Evolutionary conservation across 768 basidiomycete species (phyloP).

Genomic region (Tremella yokohamensis): DNA sequence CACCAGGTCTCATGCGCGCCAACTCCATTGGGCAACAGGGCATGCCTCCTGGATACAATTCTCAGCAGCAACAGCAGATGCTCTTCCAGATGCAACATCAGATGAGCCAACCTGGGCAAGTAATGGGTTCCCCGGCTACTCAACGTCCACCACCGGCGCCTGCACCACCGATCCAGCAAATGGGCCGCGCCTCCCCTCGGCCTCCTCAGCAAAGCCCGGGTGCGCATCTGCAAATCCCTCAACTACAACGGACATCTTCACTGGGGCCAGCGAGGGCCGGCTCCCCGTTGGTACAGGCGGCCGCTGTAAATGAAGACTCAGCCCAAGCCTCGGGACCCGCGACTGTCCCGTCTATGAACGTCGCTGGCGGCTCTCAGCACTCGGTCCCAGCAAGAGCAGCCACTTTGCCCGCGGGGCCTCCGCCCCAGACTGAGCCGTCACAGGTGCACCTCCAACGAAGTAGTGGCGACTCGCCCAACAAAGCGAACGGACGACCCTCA

Average conservation of each 20-base stretch:
- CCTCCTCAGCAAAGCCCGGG: background rate
- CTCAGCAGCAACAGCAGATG: constrained; percentile 8
- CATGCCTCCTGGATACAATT: background rate
- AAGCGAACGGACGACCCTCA: background rate
- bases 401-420: background rate
- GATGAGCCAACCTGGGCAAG: background rate
- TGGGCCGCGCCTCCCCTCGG: background rate
- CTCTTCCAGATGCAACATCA: constrained; percentile 1
- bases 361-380: background rate
- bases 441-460: background rate
- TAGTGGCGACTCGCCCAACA: background rate
- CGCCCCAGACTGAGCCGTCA: background rate
- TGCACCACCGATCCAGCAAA: background rate
- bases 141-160: constrained; percentile 1
- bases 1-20: background rate
- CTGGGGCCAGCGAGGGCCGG: background rate
- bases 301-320: background rate
- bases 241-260: background rate
- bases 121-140: background rate
- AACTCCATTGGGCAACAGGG: background rate
- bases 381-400: background rate
- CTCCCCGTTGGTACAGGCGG: background rate
- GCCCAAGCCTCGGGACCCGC: background rate
- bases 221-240: constrained; percentile 4
- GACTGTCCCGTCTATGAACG: background rate